Conservation (phyloP, 140 eudicot genomes). For the Bidens hawaiensis region DNA sequence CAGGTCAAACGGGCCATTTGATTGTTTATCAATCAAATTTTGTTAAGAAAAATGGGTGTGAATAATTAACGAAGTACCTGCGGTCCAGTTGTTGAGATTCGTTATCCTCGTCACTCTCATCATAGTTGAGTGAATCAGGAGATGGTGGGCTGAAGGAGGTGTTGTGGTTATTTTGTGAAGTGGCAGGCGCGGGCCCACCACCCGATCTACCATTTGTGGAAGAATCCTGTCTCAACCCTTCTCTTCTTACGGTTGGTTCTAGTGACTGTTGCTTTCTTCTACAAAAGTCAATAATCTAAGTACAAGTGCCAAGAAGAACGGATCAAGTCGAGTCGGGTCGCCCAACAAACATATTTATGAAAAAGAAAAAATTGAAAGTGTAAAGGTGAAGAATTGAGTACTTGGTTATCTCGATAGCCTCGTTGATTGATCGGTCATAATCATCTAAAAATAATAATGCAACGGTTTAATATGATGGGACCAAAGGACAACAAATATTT, state of each 20-base stretch:
- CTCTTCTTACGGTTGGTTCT: slow-evolving; percentile 62
- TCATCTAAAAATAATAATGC: slow-evolving; percentile 53
- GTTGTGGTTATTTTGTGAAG: slow-evolving; percentile 33
- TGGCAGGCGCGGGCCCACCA: slow-evolving; percentile 27
- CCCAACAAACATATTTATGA: not conserved
- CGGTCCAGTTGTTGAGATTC: slow-evolving; percentile 58
- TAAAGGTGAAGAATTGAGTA: slow-evolving; percentile 31
- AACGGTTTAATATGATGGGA: slow-evolving; percentile 4
- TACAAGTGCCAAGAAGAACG: slow-evolving; percentile 3
- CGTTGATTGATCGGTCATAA: slow-evolving; percentile 88
- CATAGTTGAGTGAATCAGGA: slow-evolving; percentile 49
- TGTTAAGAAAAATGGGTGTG: not conserved
- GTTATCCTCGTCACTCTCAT: slow-evolving; percentile 45
- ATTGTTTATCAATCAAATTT: not conserved
- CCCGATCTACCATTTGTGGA: slow-evolving; percentile 58
- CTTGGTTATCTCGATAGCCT: slow-evolving; percentile 93
- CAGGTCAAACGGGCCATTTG: slow-evolving; percentile 11
- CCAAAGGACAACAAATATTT: not conserved
- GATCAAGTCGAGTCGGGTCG: not conserved
- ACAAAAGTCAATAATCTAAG: slow-evolving; percentile 4
- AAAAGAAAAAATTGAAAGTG: not conserved
- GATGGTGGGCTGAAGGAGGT: slow-evolving; percentile 46
- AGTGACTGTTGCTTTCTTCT: slow-evolving; percentile 56
- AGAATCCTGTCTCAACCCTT: slow-evolving; percentile 40
- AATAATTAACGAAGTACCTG: slow-evolving; percentile 33